phyloP scores from a whole-genome alignment of 2,329 filamentous ascomycete species.

The Zymoseptoria passerinii region DNA sequence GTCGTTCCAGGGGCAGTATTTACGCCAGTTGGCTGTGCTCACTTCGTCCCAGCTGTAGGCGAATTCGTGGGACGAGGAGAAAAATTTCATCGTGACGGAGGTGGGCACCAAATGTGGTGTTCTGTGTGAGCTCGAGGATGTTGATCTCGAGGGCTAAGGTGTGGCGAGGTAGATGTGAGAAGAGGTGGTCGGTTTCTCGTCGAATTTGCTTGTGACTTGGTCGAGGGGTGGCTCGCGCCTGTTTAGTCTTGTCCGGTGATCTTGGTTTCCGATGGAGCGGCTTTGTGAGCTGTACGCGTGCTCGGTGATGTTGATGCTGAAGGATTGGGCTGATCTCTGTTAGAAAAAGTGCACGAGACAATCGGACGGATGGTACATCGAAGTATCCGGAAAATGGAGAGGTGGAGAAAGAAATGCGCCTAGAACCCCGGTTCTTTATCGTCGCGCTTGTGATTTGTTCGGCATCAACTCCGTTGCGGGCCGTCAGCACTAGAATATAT shows the following conservation, averaged over 20 bases:
- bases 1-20: slow-evolving; percentile 97
- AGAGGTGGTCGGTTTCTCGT: neutral
- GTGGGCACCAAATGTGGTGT: too few relatives aligned
- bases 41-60: slow-evolving; percentile 99
- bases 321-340: neutral
- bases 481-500: neutral
- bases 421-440: neutral
- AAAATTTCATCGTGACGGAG: slow-evolving; percentile 79
- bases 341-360: neutral
- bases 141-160: neutral
- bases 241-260: neutral
- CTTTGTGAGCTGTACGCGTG: neutral
- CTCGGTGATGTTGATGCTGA: neutral
- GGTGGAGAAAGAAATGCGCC: neutral
- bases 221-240: neutral
- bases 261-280: neutral
- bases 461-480: neutral
- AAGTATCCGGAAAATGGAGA: neutral
- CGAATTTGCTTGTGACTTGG: neutral
- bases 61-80: slow-evolving; percentile 81
- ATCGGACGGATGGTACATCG: neutral
- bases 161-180: neutral
- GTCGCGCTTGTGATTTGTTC: neutral
- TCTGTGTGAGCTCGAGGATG: neutral
- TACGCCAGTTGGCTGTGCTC: slow-evolving; percentile 93